Evolutionary conservation across 805 yeast species (phyloP).

Genomic region (Wickerhamomyces mucosus): DNA sequence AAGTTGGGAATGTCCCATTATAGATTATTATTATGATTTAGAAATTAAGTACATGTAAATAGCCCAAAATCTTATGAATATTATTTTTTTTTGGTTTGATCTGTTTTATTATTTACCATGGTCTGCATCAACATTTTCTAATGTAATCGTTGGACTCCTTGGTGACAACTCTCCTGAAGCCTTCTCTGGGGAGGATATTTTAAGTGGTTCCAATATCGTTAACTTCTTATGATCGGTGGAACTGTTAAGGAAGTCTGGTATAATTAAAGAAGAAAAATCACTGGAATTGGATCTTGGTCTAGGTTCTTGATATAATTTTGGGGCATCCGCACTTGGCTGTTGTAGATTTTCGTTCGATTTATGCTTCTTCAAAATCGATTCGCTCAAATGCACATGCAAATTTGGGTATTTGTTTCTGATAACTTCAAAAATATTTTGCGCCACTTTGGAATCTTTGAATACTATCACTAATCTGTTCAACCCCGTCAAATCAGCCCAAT

Average conservation of each 20-base stretch:
- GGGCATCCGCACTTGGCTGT: conserved; percentile 14
- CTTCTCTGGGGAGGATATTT: neutral
- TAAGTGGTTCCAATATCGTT: neutral
- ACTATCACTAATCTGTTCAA: conserved; percentile 33
- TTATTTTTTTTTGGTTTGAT: too few species aligned
- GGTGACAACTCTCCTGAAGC: conserved; percentile 6
- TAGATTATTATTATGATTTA: too few species aligned
- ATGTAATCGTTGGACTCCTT: conserved; percentile 14
- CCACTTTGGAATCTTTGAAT: conserved; percentile 19
- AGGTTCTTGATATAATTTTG: conserved; percentile 16
- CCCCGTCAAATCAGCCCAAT: conserved; percentile 31
- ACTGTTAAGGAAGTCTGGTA: neutral
- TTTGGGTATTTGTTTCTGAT: conserved; percentile 13
- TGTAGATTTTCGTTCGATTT: conserved; percentile 16
- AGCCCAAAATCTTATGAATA: too few species aligned
- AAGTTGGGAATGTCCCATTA: conserved; percentile 1
- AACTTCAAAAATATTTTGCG: conserved; percentile 15
- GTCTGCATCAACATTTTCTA: conserved; percentile 9
- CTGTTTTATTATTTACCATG: too few species aligned
- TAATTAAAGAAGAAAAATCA: neutral
- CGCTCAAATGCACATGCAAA: conserved; percentile 24
- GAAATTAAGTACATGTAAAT: too few species aligned
- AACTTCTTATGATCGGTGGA: neutral
- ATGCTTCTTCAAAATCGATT: conserved; percentile 23
- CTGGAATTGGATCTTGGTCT: conserved; percentile 6